A percentile compares a stretch with the other conserved stretches of the same genome.
These are phyloP conservation scores for Cystobasidium onofrii DNA, from an alignment of 768 basidiomycete genomes.

Conservation along the genomic window DNA sequence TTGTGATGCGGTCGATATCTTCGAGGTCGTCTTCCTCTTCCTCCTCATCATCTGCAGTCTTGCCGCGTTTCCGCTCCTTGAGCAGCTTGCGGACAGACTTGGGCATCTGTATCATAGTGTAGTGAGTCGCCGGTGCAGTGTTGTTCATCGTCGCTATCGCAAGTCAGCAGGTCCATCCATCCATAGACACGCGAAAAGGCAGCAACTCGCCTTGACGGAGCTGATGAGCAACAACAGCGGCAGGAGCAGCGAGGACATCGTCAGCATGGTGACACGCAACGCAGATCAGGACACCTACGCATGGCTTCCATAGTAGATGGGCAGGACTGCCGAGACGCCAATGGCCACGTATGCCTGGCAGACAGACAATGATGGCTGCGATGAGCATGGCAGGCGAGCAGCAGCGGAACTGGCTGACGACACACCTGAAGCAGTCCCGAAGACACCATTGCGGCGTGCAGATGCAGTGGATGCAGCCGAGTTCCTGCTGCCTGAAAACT, in stretches of 20 bases:
- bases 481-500: background rate
- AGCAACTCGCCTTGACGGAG: slow-evolving; percentile 11
- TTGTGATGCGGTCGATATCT: slow-evolving; percentile 42
- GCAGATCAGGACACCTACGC: background rate
- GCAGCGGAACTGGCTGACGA: background rate
- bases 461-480: background rate
- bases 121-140: background rate
- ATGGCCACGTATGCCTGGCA: slow-evolving; percentile 35
- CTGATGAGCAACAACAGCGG: background rate
- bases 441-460: background rate
- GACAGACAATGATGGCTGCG: background rate
- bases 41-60: slow-evolving; percentile 35
- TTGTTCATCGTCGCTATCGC: background rate
- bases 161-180: background rate
- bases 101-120: too few species aligned
- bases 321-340: slow-evolving; percentile 32
- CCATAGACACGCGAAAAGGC: background rate
- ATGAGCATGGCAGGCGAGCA: background rate
- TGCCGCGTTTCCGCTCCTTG: slow-evolving; percentile 9
- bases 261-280: background rate
- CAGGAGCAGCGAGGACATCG: background rate
- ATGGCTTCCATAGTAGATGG: slow-evolving; percentile 33
- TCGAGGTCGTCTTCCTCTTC: slow-evolving; percentile 54
- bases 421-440: background rate
- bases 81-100: background rate